Evolutionary conservation across 2,329 filamentous ascomycete genomes (phyloP), one percentile per base, ranked within the genome.

Genomic region (Monosporascus sp.): DNA sequence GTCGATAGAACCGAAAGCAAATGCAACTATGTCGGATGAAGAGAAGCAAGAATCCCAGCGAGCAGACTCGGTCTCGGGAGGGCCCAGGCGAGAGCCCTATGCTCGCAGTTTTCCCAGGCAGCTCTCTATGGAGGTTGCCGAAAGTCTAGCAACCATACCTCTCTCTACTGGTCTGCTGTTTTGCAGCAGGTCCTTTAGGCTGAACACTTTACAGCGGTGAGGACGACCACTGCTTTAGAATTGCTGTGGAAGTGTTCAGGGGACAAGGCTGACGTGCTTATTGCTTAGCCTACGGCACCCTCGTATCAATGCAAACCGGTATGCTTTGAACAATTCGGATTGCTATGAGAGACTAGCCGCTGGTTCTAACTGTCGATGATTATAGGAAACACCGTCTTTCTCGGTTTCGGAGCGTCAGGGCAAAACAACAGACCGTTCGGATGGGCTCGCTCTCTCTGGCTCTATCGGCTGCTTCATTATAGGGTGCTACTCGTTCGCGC

Each of bases 401-500:
- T 74, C n/a, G 71, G 70, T 11, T 63, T 74, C 15, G 72, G 72
- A 4, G 68, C 71, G 0, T 72, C 71, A 0, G 65, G 68, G 26
- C 71, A 73, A 72, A 72, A 73, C 49, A 66, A 64, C 37, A 69
- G 59, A 41, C 68, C 70, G 2, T 74, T 67, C 53, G 72, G 72
- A 51, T 76, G 73, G 73, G 68, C 70, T 17, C 70, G 72, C 17
- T 76, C 73, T 14, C 65, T 75, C 20, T 70, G 68, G 68, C 44
- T 74, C 73, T 3, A 73, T 76, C 56, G 69, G 67, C 17, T 74
- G 69, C 54, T 76, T 75, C 57, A 58, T 67, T 37, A 49, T 71
- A n/a, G 74, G 73, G 26, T 73, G 69, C 38, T 65, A 72, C 22
- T 53, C 65, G 40, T 76, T 75, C 57, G 69, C 71, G 6, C 65